Base-by-base conservation (phyloP, 73 alveolate species). In the Durusdinium trenchii region DNA sequence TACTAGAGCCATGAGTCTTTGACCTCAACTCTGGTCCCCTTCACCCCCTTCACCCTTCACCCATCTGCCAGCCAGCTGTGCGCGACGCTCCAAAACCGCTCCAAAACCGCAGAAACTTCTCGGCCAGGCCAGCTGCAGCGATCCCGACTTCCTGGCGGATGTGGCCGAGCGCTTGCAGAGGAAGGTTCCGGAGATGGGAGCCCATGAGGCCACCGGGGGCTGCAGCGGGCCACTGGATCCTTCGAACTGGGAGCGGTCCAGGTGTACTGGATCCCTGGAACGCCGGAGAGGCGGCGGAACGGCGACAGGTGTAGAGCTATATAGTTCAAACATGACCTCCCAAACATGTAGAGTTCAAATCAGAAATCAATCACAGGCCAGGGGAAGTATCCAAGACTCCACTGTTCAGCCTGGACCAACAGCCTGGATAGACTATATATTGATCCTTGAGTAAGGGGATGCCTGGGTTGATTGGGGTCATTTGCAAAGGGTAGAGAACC, bases 61-160 rank as follows among this genome's bases (percentile, higher is more conserved):
- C 73, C 1, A 23, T 60, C 30, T 60, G 30, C 30, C 30, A 2
- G n/a, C 73, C 73, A 23, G 67, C 10, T 54, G 67, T 54, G 67
- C 67, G 23, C 10, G 23, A 20, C 10, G 23, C 23, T 20, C 67
- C 67, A 54, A 54, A 14, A 20, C 67, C 67, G 67, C 23, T 10
- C 10, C 67, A 54, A 14, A 20, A 54, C 67, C 67, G 67, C 23
- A 20, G 69, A 57, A 32, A 1, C 18, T 60, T 23, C n/a, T 40
- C 30, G 1, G 48, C 85, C 85, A 73, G 85, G 85, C 85, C 85
- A 1, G 52, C 54, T 73, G 85, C 30, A 18, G 52, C 10, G 85
- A 73, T 12, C 46, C 85, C 32, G 85, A 73, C 30, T 73, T 73
- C 54, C 38, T 73, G 85, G 85, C 85, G 6, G 85, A 73, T 30